Conservation (phyloP, 768 basidiomycete species). For the Nevesoporus exiguus region DNA sequence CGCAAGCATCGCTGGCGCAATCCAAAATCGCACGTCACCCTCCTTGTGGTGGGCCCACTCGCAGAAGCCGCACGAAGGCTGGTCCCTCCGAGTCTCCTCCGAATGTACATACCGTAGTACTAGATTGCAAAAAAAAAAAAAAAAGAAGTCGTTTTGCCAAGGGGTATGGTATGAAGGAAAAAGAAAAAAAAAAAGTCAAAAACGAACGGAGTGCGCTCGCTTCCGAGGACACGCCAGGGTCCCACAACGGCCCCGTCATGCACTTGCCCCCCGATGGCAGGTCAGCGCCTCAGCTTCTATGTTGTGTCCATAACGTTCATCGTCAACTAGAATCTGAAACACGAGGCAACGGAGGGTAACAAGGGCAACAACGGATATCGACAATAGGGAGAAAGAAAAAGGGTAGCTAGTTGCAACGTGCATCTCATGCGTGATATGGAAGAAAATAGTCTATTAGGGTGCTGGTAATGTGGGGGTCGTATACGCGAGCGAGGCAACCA, state of each 20-base stretch:
- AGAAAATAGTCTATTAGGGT: conserved; percentile 19
- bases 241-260: neutral
- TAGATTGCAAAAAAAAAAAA: too few species aligned
- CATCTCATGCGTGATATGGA: conserved; percentile 8
- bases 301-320: conserved; percentile 26
- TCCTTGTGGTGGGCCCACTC: too few species aligned
- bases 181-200: neutral
- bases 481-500: conserved; percentile 3
- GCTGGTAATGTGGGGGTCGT: conserved; percentile 16
- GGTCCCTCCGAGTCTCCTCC: too few species aligned
- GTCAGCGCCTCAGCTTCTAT: conserved; percentile 14
- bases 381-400: neutral
- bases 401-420: neutral
- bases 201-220: neutral
- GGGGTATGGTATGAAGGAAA: neutral
- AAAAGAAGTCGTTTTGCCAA: neutral
- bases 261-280: conserved; percentile 7
- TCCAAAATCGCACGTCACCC: too few species aligned
- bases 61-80: too few species aligned
- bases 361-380: conserved; percentile 1
- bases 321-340: conserved; percentile 12
- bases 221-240: neutral
- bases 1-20: too few species aligned
- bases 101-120: too few species aligned
- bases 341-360: too few species aligned